Conservation (phyloP, 2,329 filamentous ascomycete genomes). For the Sphaceloma murrayae region DNA sequence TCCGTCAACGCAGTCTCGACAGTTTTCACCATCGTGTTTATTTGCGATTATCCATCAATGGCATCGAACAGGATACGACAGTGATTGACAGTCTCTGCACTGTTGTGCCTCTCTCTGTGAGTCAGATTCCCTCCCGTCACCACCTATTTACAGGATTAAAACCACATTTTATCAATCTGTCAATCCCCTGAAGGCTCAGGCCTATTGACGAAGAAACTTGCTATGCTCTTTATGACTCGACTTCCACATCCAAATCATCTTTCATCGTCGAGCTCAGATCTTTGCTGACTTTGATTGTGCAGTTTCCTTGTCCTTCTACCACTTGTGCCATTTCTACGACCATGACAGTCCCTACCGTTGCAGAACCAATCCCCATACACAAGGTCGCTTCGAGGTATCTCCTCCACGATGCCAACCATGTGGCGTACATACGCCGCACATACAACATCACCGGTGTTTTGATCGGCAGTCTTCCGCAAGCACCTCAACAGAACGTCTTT, state of each 20-base stretch:
- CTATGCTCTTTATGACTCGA: conserved; percentile 34
- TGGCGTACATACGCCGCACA: conserved; percentile 65
- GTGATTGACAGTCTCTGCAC: conserved; percentile 5
- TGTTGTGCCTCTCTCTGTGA: not conserved
- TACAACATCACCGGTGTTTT: conserved; percentile 81
- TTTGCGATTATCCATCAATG: conserved; percentile 8
- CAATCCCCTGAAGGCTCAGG: conserved; percentile 65
- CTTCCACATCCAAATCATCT: not conserved
- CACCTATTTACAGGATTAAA: conserved; percentile 44
- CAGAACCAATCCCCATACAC: conserved; percentile 66
- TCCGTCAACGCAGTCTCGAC: not conserved
- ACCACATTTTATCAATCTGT: conserved; percentile 57
- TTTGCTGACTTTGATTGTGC: conserved; percentile 10
- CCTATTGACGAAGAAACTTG: conserved; percentile 46
- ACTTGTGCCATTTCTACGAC: conserved; percentile 23
- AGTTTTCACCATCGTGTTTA: conserved; percentile 18
- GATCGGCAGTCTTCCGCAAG: conserved; percentile 79
- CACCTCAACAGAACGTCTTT: conserved; percentile 91
- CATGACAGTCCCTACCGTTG: conserved; percentile 30
- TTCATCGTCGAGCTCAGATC: conserved; percentile 15
- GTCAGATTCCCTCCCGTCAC: not conserved
- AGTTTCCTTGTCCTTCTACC: not conserved
- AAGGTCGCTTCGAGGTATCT: conserved; percentile 72
- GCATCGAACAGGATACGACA: not conserved
- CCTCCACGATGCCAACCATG: conserved; percentile 76